Evolutionary conservation across 352 stramenopile genomes (phyloP).

Genomic region (Poterioochromonas sp.): DNA sequence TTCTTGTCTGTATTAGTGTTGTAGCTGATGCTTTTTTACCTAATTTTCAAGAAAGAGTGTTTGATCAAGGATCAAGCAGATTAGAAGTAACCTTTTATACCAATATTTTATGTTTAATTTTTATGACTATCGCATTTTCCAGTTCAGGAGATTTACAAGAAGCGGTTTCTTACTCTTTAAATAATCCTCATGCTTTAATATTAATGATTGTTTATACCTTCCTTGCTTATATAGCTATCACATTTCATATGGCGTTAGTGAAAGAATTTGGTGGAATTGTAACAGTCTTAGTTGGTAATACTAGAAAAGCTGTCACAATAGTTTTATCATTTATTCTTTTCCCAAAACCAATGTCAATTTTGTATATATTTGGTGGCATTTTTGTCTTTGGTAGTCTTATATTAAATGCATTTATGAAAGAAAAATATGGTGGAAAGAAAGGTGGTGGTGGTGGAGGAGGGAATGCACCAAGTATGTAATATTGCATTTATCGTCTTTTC

Average conservation of each 20-base stretch:
- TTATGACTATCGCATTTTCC: conserved; percentile 55
- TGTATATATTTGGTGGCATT: conserved; percentile 56
- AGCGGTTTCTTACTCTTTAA: conserved; percentile 50
- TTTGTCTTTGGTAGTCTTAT: conserved; percentile 58
- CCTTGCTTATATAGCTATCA: conserved; percentile 63
- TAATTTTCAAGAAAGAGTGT: conserved; percentile 65
- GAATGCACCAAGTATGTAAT: background rate
- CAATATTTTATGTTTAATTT: conserved; percentile 62
- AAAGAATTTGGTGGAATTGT: conserved; percentile 63
- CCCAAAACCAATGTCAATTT: conserved; percentile 59
- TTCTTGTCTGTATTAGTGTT: conserved; percentile 57
- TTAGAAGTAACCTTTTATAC: conserved; percentile 57
- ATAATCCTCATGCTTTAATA: conserved; percentile 37
- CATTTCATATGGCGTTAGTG: conserved; percentile 59
- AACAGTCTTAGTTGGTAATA: conserved; percentile 58
- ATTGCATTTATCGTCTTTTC: background rate
- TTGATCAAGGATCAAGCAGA: conserved; percentile 39
- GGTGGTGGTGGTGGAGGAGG: background rate
- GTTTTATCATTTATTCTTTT: conserved; percentile 62
- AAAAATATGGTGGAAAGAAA: background rate
- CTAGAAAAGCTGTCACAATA: conserved; percentile 62
- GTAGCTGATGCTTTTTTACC: conserved; percentile 64
- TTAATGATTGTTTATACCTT: conserved; percentile 60
- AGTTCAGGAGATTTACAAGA: conserved; percentile 57
- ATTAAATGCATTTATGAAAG: conserved; percentile 33